Base-by-base conservation (phyloP, 352 stramenopile species). In the Globisporangium nagaii region DNA sequence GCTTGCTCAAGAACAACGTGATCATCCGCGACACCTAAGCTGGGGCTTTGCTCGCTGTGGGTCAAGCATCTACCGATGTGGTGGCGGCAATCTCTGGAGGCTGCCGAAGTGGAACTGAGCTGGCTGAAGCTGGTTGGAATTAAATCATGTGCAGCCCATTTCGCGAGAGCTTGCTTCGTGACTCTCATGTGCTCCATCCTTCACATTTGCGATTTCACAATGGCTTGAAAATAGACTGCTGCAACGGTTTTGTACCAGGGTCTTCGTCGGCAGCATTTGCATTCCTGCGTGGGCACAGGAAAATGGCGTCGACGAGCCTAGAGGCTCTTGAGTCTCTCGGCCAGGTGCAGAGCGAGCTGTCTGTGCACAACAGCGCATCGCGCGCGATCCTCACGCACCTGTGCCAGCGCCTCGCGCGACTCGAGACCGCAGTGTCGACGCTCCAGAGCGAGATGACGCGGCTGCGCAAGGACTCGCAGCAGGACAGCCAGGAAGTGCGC, bases 1-100 rank as follows among this genome's bases (percentile, higher is more conserved):
- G 80, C 58, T 37, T 95, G 57, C 58, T 95, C 19, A 93, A 95
- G 60, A 92, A 92, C 67, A 80, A 83, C 64, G 60, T 93, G 47
- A 71, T 93, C 54, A 84, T 93, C 30, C 76, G 83, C 49, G 83
- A 90, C n/a, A 57, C 65, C 20, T 88, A 73, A 74, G 10, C 11
- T 12, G 24, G n/a, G n/a, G n/a, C n/a, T n/a, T n/a, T n/a, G n/a
- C n/a, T n/a, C n/a, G n/a, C n/a, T n/a, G n/a, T n/a, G n/a, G n/a
- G n/a, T n/a, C n/a, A n/a, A n/a, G n/a, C n/a, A n/a, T n/a, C n/a
- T n/a, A n/a, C 4, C 17, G 9, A 47, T 17, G 22, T 34, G 24
- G 9, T 20, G 25, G 11, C 9, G n/a, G 25, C 40, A 10, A 4
- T 48, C 15, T 22, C 41, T 46, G 6, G 3, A 7, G 25, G 15